Conservation (phyloP, 305 asterid genomes). For the Fraxinus velutina region DNA sequence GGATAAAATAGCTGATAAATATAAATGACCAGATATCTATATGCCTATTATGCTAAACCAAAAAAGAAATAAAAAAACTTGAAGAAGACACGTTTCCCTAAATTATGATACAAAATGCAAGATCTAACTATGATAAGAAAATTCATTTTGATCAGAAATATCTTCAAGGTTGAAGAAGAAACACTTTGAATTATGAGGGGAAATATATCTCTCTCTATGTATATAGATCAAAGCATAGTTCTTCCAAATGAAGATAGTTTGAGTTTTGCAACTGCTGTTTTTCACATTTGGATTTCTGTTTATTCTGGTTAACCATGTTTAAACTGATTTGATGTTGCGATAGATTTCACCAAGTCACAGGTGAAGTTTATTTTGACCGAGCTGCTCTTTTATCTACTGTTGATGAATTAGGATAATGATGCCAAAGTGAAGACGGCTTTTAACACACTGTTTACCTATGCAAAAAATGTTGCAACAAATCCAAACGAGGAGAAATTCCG, state of each 20-base stretch:
- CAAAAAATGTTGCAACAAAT: slow-evolving; percentile 84
- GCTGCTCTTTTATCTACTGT: slow-evolving; percentile 20
- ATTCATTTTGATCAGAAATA: slow-evolving; percentile 5
- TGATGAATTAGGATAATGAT: slow-evolving; percentile 67
- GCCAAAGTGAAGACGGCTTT: slow-evolving; percentile 89
- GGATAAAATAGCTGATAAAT: neutral
- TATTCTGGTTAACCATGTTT: slow-evolving; percentile 3
- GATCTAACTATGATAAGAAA: neutral
- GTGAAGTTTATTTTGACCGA: neutral
- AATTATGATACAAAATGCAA: neutral
- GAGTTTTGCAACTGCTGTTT: neutral
- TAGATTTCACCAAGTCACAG: neutral
- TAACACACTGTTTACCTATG: slow-evolving; percentile 82
- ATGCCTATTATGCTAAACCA: too few relatives aligned
- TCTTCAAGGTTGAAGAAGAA: neutral
- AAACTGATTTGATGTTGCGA: neutral
- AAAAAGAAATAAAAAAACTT: neutral
- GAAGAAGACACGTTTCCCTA: neutral
- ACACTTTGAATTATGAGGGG: slow-evolving; percentile 13
- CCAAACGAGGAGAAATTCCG: slow-evolving; percentile 91
- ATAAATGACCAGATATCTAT: too few relatives aligned
- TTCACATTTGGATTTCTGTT: neutral
- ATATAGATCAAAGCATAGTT: neutral
- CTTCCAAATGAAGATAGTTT: neutral
- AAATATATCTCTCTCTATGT: too few relatives aligned